These are phyloP conservation scores for Leucosporidium creatinivorum DNA, from an alignment of 768 basidiomycete genomes.

Conservation along the genomic window DNA sequence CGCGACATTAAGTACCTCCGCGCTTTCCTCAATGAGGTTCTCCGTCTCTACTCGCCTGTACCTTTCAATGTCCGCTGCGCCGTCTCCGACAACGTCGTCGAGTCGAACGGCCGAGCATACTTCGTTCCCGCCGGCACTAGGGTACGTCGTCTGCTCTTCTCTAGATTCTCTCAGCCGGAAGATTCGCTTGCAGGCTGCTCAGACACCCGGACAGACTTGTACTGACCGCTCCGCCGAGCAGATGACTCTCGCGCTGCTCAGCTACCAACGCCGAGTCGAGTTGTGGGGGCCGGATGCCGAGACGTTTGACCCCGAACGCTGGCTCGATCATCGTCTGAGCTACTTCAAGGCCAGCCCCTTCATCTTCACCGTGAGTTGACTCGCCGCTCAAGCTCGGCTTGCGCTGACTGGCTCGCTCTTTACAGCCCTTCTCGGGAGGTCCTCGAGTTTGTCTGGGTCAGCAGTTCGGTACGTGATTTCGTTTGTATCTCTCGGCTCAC, in stretches of 20 bases:
- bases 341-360: conserved; percentile 56
- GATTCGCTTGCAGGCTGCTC: no score
- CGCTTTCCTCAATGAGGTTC: conserved; percentile 40
- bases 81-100: not conserved
- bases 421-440: not conserved
- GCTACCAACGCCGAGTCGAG: conserved; percentile 60
- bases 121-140: not conserved
- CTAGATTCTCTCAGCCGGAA: no score
- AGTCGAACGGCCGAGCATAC: not conserved
- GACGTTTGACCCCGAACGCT: conserved; percentile 62
- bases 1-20: conserved; percentile 17
- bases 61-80: not conserved
- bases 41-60: conserved; percentile 43
- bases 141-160: not conserved
- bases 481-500: no score
- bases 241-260: conserved; percentile 52
- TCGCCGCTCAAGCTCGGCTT: conserved; percentile 28
- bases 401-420: not conserved
- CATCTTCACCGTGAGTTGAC: conserved; percentile 47
- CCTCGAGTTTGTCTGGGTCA: not conserved
- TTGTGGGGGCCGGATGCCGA: conserved; percentile 68
- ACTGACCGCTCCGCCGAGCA: not conserved
- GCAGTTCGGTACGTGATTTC: not conserved
- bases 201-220: no score
- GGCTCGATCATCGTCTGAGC: conserved; percentile 54